Conservation (phyloP, 75 land plant genomes). For the Cryptomeria japonica region DNA sequence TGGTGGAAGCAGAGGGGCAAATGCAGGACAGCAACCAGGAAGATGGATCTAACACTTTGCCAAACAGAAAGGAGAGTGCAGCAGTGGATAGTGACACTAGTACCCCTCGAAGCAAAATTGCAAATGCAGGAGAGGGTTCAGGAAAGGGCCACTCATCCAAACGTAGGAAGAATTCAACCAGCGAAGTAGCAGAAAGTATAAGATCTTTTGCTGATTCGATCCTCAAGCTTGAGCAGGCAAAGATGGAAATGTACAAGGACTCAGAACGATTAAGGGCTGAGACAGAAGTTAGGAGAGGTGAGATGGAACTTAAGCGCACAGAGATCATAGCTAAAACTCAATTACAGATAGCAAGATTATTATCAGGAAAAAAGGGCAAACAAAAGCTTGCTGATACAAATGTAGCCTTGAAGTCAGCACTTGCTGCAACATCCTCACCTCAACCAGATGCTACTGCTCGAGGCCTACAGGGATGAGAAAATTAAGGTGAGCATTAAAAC, state of each 20-base stretch:
- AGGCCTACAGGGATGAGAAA: conserved; percentile 8
- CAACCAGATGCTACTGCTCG: neutral
- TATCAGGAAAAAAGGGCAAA: conserved; percentile 14
- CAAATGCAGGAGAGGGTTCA: conserved; percentile 18
- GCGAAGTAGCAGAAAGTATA: conserved; percentile 28
- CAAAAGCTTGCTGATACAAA: conserved; percentile 13
- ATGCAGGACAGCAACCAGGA: conserved; percentile 29
- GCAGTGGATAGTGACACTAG: conserved; percentile 21
- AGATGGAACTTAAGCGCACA: conserved; percentile 38
- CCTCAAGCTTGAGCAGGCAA: conserved; percentile 32
- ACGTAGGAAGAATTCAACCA: conserved; percentile 16
- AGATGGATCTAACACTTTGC: conserved; percentile 27
- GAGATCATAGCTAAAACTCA: conserved; percentile 35
- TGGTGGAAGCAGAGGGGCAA: conserved; percentile 8
- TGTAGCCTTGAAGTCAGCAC: conserved; percentile 7
- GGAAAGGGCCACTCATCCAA: conserved; percentile 12
- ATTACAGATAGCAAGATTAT: conserved; percentile 32
- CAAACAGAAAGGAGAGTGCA: conserved; percentile 10
- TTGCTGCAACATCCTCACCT: conserved; percentile 11
- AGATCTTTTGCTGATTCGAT: conserved; percentile 27
- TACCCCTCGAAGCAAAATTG: conserved; percentile 19
- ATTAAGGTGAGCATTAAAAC: neutral
- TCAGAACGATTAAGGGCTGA: conserved; percentile 23
- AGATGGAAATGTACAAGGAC: conserved; percentile 36
- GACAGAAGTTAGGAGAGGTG: conserved; percentile 23